Evolutionary conservation across 2,329 filamentous ascomycete genomes (phyloP).

Genomic region (Colletotrichum agaves): DNA sequence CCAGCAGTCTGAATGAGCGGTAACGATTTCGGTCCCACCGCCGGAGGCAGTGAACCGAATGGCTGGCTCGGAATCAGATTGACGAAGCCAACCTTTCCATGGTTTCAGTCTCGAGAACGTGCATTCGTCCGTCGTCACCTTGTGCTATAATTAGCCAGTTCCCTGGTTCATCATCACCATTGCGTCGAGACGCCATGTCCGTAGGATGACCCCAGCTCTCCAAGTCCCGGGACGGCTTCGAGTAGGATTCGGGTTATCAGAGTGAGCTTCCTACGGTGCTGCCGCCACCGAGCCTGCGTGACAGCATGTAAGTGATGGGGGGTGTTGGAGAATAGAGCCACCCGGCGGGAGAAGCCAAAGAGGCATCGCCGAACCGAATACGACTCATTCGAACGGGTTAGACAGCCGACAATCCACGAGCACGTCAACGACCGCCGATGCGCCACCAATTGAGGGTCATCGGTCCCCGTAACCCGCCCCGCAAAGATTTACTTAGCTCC

Average conservation of each 20-base stretch:
- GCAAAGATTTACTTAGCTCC: neutral
- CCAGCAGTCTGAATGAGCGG: neutral
- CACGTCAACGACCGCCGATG: neutral
- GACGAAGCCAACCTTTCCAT: neutral
- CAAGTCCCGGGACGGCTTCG: too few relatives aligned
- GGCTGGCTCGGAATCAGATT: too few relatives aligned
- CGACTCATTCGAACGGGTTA: neutral
- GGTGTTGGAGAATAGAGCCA: neutral
- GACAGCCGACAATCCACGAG: slow-evolving; percentile 1
- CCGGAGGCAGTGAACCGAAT: too few relatives aligned
- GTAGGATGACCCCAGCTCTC: too few relatives aligned
- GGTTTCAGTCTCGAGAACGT: neutral
- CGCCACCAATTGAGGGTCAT: slow-evolving; percentile 5
- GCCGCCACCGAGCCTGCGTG: too few relatives aligned
- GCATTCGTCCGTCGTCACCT: neutral
- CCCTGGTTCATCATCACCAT: too few relatives aligned
- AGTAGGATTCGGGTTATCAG: too few relatives aligned
- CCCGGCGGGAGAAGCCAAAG: neutral
- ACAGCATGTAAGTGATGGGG: neutral
- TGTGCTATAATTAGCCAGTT: neutral
- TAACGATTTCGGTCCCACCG: neutral
- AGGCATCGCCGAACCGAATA: slow-evolving; percentile 6
- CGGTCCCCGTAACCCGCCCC: slow-evolving; percentile 11
- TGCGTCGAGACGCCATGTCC: too few relatives aligned
- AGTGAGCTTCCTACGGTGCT: too few relatives aligned